A percentile compares a stretch with the other conserved stretches of the same genome.
phyloP scores from a whole-genome alignment of 1,284 basidiomycete genomes.

The Erythrobasidium hasegawianum region DNA sequence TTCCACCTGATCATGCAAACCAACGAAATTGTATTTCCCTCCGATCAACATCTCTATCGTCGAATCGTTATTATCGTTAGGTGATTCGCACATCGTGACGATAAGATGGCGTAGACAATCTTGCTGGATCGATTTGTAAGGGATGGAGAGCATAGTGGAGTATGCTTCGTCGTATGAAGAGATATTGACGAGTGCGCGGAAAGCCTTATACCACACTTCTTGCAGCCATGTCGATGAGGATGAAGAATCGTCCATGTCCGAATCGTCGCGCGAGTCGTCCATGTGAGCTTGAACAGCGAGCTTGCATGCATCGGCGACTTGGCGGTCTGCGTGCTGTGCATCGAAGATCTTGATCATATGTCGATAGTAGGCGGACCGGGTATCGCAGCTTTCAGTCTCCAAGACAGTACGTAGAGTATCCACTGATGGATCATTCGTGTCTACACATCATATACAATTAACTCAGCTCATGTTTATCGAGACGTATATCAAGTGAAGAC shows the following conservation, averaged over 20 bases:
- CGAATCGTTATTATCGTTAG: conserved; percentile 47
- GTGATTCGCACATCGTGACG: conserved; percentile 86
- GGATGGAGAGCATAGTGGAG: conserved; percentile 65
- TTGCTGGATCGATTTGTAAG: conserved; percentile 62
- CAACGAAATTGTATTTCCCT: conserved; percentile 69
- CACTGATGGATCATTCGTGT: conserved; percentile 15
- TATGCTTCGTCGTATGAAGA: conserved; percentile 81
- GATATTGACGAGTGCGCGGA: conserved; percentile 68
- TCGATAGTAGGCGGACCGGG: conserved; percentile 59
- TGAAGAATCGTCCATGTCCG: too few species aligned
- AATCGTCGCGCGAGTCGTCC: not conserved
- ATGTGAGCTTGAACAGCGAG: conserved; percentile 64
- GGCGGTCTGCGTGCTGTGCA: conserved; percentile 47
- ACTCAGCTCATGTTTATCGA: too few species aligned
- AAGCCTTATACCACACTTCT: conserved; percentile 70
- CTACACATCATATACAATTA: too few species aligned
- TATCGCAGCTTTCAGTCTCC: conserved; percentile 7
- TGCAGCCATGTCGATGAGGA: conserved; percentile 14
- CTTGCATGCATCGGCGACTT: conserved; percentile 11
- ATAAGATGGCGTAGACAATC: conserved; percentile 76
- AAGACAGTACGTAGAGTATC: not conserved
- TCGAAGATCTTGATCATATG: conserved; percentile 72
- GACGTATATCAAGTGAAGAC: too few species aligned
- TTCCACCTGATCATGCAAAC: conserved; percentile 82
- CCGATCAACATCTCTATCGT: conserved; percentile 72